Conservation (phyloP, 495 filamentous ascomycete species). For the Penicillium flavigenum region DNA sequence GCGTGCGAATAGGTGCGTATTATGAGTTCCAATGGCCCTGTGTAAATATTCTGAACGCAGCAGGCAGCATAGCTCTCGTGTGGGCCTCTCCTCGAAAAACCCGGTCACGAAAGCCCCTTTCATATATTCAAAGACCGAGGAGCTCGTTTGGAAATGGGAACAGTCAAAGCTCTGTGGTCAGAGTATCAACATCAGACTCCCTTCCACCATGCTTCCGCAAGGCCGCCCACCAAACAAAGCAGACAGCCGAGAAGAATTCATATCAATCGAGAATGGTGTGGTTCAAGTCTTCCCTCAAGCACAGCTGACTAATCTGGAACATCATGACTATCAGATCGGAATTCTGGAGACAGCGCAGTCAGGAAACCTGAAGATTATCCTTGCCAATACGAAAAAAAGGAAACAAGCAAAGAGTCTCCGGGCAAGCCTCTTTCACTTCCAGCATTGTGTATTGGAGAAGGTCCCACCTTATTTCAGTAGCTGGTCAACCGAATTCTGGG, state of each 20-base stretch:
- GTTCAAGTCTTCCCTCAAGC: conserved; percentile 2
- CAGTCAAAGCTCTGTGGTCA: conserved; percentile 16
- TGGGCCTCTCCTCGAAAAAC: too few species aligned
- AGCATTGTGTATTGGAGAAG: too few species aligned
- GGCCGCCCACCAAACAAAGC: conserved; percentile 5
- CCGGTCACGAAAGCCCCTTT: conserved; percentile 7
- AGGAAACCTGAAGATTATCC: conserved; percentile 6
- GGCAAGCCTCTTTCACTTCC: too few species aligned
- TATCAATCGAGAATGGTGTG: conserved; percentile 1
- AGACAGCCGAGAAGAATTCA: neutral
- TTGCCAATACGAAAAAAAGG: too few species aligned
- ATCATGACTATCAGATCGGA: conserved; percentile 4
- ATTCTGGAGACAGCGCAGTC: neutral
- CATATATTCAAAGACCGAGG: conserved; percentile 13
- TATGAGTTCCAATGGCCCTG: too few species aligned
- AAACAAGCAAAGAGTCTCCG: too few species aligned
- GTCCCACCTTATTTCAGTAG: too few species aligned
- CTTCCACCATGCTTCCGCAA: conserved; percentile 2
- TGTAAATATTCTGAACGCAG: too few species aligned
- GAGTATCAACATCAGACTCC: conserved; percentile 11
- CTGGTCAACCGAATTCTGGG: too few species aligned
- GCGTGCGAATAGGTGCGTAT: too few species aligned
- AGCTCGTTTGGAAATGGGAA: conserved; percentile 11
- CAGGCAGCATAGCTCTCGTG: too few species aligned
- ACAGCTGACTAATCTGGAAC: conserved; percentile 4